Evolutionary conservation across 257 asterid species (phyloP).

Genomic region (Gynochthodes officinalis): DNA sequence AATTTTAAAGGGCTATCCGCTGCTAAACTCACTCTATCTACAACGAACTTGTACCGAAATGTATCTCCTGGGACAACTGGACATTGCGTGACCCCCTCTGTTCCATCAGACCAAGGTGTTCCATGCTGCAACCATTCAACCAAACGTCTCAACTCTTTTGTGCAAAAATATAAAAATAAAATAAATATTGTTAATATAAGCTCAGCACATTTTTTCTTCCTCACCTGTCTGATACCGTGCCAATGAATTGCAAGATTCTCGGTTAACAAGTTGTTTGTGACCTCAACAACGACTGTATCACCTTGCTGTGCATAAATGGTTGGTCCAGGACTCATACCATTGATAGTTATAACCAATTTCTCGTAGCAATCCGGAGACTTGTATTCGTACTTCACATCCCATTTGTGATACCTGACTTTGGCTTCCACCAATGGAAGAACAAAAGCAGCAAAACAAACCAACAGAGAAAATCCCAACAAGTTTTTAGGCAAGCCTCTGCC

Average conservation of each 20-base stretch:
- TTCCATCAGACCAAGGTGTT: slow-evolving; percentile 95
- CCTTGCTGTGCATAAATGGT: slow-evolving; percentile 72
- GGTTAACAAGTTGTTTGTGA: slow-evolving; percentile 58
- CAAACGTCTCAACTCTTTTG: neutral
- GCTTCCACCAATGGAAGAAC: slow-evolving; percentile 34
- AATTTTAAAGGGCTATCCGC: neutral
- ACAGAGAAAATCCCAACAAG: neutral
- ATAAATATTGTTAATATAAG: no score
- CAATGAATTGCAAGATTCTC: slow-evolving; percentile 89
- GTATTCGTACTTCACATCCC: slow-evolving; percentile 78
- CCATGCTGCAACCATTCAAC: slow-evolving; percentile 44
- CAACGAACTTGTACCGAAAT: slow-evolving; percentile 66
- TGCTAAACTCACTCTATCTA: slow-evolving; percentile 57
- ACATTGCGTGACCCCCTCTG: slow-evolving; percentile 93
- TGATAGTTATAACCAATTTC: slow-evolving; percentile 63
- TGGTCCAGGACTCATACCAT: slow-evolving; percentile 87
- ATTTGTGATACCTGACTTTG: slow-evolving; percentile 51
- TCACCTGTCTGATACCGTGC: slow-evolving; percentile 97
- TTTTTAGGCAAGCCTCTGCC: slow-evolving; percentile 3
- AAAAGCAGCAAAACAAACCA: slow-evolving; percentile 9
- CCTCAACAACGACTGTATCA: slow-evolving; percentile 76
- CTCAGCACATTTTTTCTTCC: no score
- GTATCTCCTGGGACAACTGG: slow-evolving; percentile 86
- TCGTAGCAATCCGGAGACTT: slow-evolving; percentile 85
- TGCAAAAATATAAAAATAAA: neutral